Conservation (phyloP, 169 alveolate species). For the Babesia sp. region DNA sequence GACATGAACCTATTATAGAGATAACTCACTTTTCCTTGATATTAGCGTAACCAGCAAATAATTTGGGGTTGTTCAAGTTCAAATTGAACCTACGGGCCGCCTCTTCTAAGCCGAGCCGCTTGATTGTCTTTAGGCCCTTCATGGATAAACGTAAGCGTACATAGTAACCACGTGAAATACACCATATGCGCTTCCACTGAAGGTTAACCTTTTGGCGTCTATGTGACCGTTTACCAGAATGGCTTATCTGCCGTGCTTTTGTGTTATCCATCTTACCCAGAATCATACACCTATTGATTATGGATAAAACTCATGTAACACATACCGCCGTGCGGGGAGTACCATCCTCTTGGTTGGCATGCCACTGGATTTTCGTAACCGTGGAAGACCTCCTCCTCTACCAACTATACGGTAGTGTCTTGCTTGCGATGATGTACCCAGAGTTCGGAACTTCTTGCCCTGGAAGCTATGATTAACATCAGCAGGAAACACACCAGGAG, state of each 20-base stretch:
- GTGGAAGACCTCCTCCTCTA: constrained; percentile 76
- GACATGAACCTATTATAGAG: no score
- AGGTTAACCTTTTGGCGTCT: constrained; percentile 77
- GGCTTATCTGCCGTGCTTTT: constrained; percentile 77
- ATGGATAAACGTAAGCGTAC: constrained; percentile 78
- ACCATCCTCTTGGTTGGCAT: constrained; percentile 74
- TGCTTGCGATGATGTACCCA: constrained; percentile 73
- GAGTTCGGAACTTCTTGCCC: constrained; percentile 75
- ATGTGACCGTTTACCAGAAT: constrained; percentile 76
- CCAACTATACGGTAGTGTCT: constrained; percentile 78
- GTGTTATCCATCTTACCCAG: constrained; percentile 87
- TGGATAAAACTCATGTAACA: not conserved
- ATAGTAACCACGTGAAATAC: constrained; percentile 71
- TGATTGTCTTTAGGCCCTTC: constrained; percentile 82
- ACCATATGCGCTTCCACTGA: constrained; percentile 80
- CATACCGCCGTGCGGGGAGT: constrained; percentile 78
- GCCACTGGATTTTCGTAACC: constrained; percentile 71
- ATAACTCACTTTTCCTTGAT: constrained; percentile 19
- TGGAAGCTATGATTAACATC: not conserved
- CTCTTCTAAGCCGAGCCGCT: constrained; percentile 80
- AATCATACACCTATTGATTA: constrained; percentile 74
- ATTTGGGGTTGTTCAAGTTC: constrained; percentile 75
- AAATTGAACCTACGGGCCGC: constrained; percentile 80
- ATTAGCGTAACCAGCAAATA: constrained; percentile 79
- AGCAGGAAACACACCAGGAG: constrained; percentile 49